A percentile compares a stretch with the other conserved stretches of the same genome.
phyloP scores from a whole-genome alignment of 257 asterid genomes.

The Cordia subcordata region DNA sequence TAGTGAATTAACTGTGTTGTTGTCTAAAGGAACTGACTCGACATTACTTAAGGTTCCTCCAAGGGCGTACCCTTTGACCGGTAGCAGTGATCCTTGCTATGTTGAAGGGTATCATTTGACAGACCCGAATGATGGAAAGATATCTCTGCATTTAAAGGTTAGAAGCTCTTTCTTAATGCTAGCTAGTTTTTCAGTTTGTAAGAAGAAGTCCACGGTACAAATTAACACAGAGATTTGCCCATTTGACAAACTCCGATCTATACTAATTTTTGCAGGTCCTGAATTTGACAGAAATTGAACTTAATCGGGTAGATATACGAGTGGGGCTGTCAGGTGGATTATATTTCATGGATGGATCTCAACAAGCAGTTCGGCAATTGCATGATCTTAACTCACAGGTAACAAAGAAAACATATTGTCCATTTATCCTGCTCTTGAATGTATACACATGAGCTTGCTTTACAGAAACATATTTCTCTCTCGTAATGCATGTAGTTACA shows the following conservation, averaged over 20 bases:
- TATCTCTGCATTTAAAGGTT: constrained; percentile 87
- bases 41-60: constrained; percentile 75
- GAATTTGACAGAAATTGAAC: constrained; percentile 83
- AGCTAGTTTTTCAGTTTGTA: too few relatives aligned
- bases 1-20: constrained; percentile 59
- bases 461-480: not conserved
- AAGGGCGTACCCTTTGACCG: constrained; percentile 65
- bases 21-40: constrained; percentile 64
- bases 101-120: constrained; percentile 88
- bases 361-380: constrained; percentile 85
- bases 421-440: constrained; percentile 7
- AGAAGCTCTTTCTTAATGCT: not conserved
- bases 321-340: constrained; percentile 90
- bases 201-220: too few relatives aligned
- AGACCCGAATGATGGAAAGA: constrained; percentile 87
- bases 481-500: not conserved
- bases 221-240: not conserved
- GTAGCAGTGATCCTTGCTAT: constrained; percentile 94
- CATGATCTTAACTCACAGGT: constrained; percentile 80
- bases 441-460: too few relatives aligned
- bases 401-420: constrained; percentile 3
- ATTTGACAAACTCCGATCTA: constrained; percentile 6
- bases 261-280: constrained; percentile 50
- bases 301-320: constrained; percentile 76
- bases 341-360: constrained; percentile 93